Evolutionary conservation across 192 early-diverging fungal species (phyloP).

Genomic region (Blastocladiella britannica): DNA sequence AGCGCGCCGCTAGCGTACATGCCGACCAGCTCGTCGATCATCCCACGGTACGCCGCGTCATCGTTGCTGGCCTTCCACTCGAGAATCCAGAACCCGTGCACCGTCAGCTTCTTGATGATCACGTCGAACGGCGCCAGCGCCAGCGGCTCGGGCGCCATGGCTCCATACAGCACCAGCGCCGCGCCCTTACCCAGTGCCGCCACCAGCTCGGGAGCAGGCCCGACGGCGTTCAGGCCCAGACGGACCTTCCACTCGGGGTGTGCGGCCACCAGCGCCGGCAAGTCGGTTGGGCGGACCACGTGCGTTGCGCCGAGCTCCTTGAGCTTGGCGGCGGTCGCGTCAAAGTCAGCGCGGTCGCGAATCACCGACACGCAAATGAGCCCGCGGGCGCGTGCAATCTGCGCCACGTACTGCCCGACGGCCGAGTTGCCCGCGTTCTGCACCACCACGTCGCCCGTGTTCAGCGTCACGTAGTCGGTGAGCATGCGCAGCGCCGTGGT

Average conservation of each 20-base stretch:
- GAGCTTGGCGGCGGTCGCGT: conserved; percentile 24
- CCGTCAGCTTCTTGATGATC: conserved; percentile 62
- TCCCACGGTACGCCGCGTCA: not conserved
- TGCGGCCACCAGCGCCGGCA: conserved; percentile 25
- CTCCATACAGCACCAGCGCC: conserved; percentile 70
- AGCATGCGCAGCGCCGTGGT: conserved; percentile 74
- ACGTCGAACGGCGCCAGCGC: conserved; percentile 57
- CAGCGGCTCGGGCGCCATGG: conserved; percentile 77
- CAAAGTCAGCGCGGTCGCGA: conserved; percentile 44
- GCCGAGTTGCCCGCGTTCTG: conserved; percentile 89
- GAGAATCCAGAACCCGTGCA: conserved; percentile 81
- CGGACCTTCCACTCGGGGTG: too few relatives aligned
- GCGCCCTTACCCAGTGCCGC: conserved; percentile 34
- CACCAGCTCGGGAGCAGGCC: conserved; percentile 58
- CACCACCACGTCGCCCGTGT: conserved; percentile 55
- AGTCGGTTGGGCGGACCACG: conserved; percentile 48
- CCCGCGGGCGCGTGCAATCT: conserved; percentile 52
- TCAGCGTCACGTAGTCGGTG: conserved; percentile 50
- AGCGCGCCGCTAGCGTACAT: not conserved
- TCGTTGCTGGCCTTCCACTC: conserved; percentile 39
- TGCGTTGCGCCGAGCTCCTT: conserved; percentile 41
- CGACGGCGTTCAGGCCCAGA: conserved; percentile 82
- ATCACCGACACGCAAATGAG: conserved; percentile 76
- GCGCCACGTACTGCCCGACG: conserved; percentile 80
- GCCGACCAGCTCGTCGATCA: not conserved